Conservation (phyloP, 1,284 basidiomycete genomes). For the Melampsora americana region DNA sequence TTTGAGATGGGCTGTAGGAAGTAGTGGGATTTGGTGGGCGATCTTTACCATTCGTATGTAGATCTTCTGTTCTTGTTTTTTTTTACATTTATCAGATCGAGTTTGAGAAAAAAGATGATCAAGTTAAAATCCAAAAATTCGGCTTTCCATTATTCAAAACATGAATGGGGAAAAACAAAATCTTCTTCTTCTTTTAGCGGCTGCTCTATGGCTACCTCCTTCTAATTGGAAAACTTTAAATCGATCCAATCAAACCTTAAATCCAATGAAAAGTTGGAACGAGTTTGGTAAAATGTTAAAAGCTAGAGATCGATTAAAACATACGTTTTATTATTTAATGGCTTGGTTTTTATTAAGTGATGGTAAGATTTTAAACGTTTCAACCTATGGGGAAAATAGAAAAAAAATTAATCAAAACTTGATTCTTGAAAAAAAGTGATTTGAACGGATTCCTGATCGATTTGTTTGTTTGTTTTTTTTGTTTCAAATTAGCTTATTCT, state of each 20-base stretch:
- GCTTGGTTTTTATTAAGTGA: conserved; percentile 42
- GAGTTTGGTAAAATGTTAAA: conserved; percentile 10
- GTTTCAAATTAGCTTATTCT: conserved; percentile 65
- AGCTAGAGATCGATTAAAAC: conserved; percentile 20
- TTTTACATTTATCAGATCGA: not conserved
- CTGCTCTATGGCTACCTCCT: conserved; percentile 23
- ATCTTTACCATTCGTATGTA: conserved; percentile 71
- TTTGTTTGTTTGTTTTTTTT: too few species aligned
- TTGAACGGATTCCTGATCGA: too few species aligned
- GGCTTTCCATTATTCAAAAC: too few species aligned
- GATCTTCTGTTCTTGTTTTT: conserved; percentile 57
- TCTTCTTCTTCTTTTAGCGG: conserved; percentile 11
- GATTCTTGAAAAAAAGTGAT: not conserved
- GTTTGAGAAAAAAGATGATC: too few species aligned
- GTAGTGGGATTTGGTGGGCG: conserved; percentile 81
- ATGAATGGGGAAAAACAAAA: too few species aligned
- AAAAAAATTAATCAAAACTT: not conserved
- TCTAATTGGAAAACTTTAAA: not conserved
- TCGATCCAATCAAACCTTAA: conserved; percentile 7
- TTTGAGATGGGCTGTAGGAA: conserved; percentile 70
- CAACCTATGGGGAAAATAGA: not conserved
- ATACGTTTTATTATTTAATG: conserved; percentile 32
- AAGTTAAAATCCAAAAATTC: too few species aligned
- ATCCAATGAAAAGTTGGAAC: conserved; percentile 20
- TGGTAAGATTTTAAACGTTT: conserved; percentile 20